Evolutionary conservation across 208 protist species (phyloP), one percentile per base, ranked within the genome.

Genomic region (Crithidia brevicula): DNA sequence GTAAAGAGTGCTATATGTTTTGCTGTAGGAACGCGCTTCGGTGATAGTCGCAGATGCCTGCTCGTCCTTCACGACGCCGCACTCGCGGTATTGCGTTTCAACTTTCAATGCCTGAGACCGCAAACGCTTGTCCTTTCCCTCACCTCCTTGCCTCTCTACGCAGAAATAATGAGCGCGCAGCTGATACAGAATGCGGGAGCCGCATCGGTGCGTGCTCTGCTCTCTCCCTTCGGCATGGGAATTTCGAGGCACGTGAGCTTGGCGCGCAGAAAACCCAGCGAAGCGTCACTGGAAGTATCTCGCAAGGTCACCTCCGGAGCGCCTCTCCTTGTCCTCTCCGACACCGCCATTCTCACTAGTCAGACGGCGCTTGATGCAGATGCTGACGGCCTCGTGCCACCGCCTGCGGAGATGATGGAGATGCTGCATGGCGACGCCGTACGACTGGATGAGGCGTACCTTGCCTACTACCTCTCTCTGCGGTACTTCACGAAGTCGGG

Each of bases 381-480:
- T 23, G 54, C 46, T 40, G 66, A 81, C 63, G 70, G 79, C 5
- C 61, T 81, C 23, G 71, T 81, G 30, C 73, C 79, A 7, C 68
- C 75, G 10, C 74, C 74, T 1, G 70, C 47, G 15, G 74, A 77
- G 23, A 76, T 85, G 64, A 22, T 85, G 20, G 52, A 51, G 18
- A 30, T 75, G 46, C 42, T 81, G 4, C 56, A 43, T 5, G n/a
- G 46, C 31, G 54, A 68, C 3, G 38, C 42, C 2, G 38, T 30
- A 53, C 63, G 49, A 23, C 34, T 74, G 20, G 71, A 72, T 20
- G 25, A 49, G 18, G 43, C 61, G 30, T 75, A 75, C 56, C 49
- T 81, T 2, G 75, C 69, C 13, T 56, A 77, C 53, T 81, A 69
- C 34, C 65, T 81, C n/a, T 71, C 74, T 2, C 47, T 71, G 28